phyloP scores from a whole-genome alignment of 2,329 filamentous ascomycete species.

The Penicillium vulpinum region DNA sequence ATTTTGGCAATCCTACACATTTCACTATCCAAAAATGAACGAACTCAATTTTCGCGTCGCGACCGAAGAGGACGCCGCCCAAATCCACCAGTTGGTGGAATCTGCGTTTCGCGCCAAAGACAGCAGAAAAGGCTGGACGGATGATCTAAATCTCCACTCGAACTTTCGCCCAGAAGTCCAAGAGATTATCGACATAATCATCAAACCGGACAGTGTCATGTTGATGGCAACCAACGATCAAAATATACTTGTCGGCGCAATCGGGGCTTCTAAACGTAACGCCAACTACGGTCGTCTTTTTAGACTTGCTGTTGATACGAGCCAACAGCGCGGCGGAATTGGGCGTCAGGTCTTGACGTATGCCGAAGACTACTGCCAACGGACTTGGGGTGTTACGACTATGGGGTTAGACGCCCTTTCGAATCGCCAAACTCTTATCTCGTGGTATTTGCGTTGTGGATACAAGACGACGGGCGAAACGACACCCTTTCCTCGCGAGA shows the following conservation, averaged over 20 bases:
- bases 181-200: conserved; percentile 29
- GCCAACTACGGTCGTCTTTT: conserved; percentile 20
- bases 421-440: conserved; percentile 28
- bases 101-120: conserved; percentile 45
- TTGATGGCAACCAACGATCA: conserved; percentile 21
- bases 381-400: conserved; percentile 20
- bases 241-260: conserved; percentile 18
- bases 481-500: conserved; percentile 23
- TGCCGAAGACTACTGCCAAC: conserved; percentile 30
- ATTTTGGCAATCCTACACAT: background rate
- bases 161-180: conserved; percentile 26
- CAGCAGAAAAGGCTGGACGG: conserved; percentile 39
- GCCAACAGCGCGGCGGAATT: conserved; percentile 24
- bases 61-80: conserved; percentile 37
- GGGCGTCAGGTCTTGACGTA: conserved; percentile 29
- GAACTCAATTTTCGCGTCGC: conserved; percentile 42
- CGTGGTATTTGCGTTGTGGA: conserved; percentile 34
- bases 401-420: conserved; percentile 31
- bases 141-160: conserved; percentile 31
- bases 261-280: conserved; percentile 21
- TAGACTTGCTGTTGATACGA: conserved; percentile 27
- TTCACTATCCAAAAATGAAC: conserved; percentile 10
- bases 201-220: conserved; percentile 27
- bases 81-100: conserved; percentile 42
- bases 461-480: conserved; percentile 27